Evolutionary conservation across 176 grass and related monocot genomes (phyloP), one percentile per base, ranked within the genome.

Genomic region (Bonia amplexicaulis): DNA sequence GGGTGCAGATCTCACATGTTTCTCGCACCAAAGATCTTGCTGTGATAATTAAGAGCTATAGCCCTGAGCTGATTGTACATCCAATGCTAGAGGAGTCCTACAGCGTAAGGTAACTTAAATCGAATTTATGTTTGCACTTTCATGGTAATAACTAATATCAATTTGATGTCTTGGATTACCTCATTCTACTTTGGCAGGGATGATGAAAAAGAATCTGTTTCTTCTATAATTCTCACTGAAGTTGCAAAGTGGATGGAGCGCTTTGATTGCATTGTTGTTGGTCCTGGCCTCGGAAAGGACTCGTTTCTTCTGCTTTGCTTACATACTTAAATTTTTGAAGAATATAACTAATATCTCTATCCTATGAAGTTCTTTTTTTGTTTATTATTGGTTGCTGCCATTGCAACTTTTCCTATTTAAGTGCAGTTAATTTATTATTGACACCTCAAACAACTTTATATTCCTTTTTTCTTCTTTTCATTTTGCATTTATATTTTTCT

Each of bases 11-110:
- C 48, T 98, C 96, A 22, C 96, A 98, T 85, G 91, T 98, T 82
- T 98, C 95, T 66, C 95, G 96, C 85, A 95, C 93, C 8, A 93
- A 92, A 89, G 96, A 98, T 92, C 93, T 93, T 78, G 93, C 93
- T 39, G 91, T 89, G 27, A 93, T 98, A 76, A 98, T 98, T 82
- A 98, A 98, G 78, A 93, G 96, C 74, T 98, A 95, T 71, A 98
- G 96, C 62, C 96, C 96, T 51, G 96, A 98, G 76, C 80, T 98
- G 44, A 98, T 98, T 87, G 93, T 98, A n/a, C 96, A 98, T 82
- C 96, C 96, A 77, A 78, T 98, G 75, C 78, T 95, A 66, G 93
- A 98, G 70, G 96, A 98, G 66, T 98, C 96, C 8, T 93, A 98
- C 77, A 93, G 91, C 72, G 85, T 98, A 76, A 98, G 89, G 96